phyloP scores from a whole-genome alignment of 345 rosid species.

The Pseudoturritis turrita region DNA sequence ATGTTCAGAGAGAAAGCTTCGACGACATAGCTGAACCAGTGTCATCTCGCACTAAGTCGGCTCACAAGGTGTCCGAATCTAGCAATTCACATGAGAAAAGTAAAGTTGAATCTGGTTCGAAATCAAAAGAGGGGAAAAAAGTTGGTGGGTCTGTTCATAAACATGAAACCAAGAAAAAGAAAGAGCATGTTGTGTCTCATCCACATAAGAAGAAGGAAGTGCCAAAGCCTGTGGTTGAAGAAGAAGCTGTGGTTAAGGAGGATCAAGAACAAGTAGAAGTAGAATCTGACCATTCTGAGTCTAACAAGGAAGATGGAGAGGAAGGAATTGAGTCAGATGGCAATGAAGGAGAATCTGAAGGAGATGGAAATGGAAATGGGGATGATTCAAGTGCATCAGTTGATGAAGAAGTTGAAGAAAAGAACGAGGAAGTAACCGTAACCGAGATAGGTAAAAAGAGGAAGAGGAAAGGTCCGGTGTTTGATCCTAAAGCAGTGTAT shows the following conservation, averaged over 20 bases:
- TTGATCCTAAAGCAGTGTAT: constrained; percentile 78
- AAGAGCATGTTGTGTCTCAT: constrained; percentile 32
- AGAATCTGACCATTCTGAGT: constrained; percentile 45
- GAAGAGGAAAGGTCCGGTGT: constrained; percentile 77
- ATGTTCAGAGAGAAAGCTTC: constrained; percentile 69
- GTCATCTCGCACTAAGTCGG: constrained; percentile 38
- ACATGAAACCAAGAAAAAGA: constrained; percentile 48
- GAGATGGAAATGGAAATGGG: constrained; percentile 41
- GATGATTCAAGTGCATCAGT: constrained; percentile 42
- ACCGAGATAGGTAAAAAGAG: constrained; percentile 41
- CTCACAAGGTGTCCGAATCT: constrained; percentile 29
- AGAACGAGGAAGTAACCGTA: constrained; percentile 41
- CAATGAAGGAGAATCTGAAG: constrained; percentile 41
- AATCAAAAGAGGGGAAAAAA: constrained; percentile 36
- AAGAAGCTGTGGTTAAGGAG: constrained; percentile 34
- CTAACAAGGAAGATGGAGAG: constrained; percentile 41
- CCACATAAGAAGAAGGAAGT: constrained; percentile 36
- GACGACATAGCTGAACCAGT: constrained; percentile 85
- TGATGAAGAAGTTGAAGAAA: constrained; percentile 46
- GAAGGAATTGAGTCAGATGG: constrained; percentile 45
- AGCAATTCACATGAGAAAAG: constrained; percentile 26
- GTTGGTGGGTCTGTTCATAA: constrained; percentile 41
- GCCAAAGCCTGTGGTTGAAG: constrained; percentile 30
- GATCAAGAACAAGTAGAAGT: constrained; percentile 39
- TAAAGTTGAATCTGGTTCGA: constrained; percentile 37